These are phyloP conservation scores for Arachnomyces sp. DNA, from an alignment of 2,329 filamentous ascomycete species.

Conservation along the genomic window DNA sequence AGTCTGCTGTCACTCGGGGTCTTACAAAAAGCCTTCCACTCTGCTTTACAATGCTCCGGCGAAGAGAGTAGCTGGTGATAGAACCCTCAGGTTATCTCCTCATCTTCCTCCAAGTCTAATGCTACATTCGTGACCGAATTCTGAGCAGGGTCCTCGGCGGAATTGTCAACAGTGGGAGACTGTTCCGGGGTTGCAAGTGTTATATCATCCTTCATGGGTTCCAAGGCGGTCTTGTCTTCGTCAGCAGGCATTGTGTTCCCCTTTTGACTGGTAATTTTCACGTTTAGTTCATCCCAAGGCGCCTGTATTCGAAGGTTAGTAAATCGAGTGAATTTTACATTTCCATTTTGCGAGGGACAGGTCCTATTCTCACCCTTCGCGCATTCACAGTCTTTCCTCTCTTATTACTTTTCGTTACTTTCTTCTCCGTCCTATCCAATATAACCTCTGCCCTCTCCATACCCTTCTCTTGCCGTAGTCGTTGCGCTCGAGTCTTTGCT, in stretches of 20 bases:
- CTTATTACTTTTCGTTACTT: slow-evolving; percentile 46
- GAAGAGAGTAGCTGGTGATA: too few relatives aligned
- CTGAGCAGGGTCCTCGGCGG: not conserved
- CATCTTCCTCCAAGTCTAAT: slow-evolving; percentile 29
- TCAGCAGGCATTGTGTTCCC: slow-evolving; percentile 18
- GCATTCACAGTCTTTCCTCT: slow-evolving; percentile 43
- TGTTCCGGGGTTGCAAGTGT: too few relatives aligned
- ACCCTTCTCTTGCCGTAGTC: slow-evolving; percentile 46
- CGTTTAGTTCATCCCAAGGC: slow-evolving; percentile 37
- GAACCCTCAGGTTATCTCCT: slow-evolving; percentile 37
- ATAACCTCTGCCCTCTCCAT: slow-evolving; percentile 50
- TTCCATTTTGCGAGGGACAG: not conserved
- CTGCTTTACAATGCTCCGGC: not conserved
- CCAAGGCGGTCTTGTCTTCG: slow-evolving; percentile 16
- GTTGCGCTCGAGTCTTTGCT: slow-evolving; percentile 46
- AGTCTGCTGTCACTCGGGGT: not conserved
- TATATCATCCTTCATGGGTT: slow-evolving; percentile 6
- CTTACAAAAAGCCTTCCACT: slow-evolving; percentile 6
- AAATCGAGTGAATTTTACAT: too few relatives aligned
- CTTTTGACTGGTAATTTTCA: slow-evolving; percentile 13
- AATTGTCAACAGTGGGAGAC: too few relatives aligned
- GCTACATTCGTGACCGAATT: slow-evolving; percentile 19
- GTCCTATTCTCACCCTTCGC: slow-evolving; percentile 29
- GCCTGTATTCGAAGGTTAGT: slow-evolving; percentile 20
- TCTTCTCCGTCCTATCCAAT: slow-evolving; percentile 49